Percentiles rank a stretch among this genome's conserved stretches.
Evolutionary conservation across 352 stramenopile species (phyloP).

Genomic region (Phytophthora multivora): DNA sequence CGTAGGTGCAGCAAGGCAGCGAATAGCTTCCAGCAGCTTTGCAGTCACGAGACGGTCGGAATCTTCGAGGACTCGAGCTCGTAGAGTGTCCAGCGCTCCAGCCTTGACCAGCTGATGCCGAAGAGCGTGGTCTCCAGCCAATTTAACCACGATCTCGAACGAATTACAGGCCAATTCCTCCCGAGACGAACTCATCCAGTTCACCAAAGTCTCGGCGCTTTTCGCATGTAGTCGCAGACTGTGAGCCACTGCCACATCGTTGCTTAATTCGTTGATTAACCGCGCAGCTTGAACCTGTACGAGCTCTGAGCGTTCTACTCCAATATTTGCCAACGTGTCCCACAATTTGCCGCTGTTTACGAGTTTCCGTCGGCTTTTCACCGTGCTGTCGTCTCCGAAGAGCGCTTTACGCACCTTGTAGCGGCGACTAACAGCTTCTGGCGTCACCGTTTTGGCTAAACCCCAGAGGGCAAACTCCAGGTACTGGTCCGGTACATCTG

Average conservation of each 20-base stretch:
- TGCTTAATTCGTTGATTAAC: conserved; percentile 50
- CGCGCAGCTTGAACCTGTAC: conserved; percentile 56
- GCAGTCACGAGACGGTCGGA: conserved; percentile 50
- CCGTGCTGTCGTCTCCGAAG: conserved; percentile 60
- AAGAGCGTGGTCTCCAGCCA: conserved; percentile 39
- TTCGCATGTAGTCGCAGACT: conserved; percentile 32
- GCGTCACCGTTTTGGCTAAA: conserved; percentile 51
- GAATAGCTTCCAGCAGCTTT: conserved; percentile 59
- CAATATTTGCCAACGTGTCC: conserved; percentile 37
- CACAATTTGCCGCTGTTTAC: conserved; percentile 58
- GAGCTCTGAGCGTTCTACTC: conserved; percentile 22
- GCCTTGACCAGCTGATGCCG: conserved; percentile 42
- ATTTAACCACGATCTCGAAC: conserved; percentile 50
- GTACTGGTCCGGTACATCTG: conserved; percentile 63
- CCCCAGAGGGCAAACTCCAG: conserved; percentile 77
- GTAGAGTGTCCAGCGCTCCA: conserved; percentile 50
- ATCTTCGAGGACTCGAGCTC: conserved; percentile 42
- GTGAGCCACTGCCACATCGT: conserved; percentile 23
- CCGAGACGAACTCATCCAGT: conserved; percentile 49
- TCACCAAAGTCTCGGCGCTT: conserved; percentile 35
- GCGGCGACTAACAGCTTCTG: conserved; percentile 31
- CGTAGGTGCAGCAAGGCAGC: conserved; percentile 40
- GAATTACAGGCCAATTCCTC: conserved; percentile 40
- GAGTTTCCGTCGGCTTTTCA: conserved; percentile 60
- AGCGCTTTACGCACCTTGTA: conserved; percentile 67